Base-by-base conservation (phyloP, 106 monocot species). In the Acorus gramineus region DNA sequence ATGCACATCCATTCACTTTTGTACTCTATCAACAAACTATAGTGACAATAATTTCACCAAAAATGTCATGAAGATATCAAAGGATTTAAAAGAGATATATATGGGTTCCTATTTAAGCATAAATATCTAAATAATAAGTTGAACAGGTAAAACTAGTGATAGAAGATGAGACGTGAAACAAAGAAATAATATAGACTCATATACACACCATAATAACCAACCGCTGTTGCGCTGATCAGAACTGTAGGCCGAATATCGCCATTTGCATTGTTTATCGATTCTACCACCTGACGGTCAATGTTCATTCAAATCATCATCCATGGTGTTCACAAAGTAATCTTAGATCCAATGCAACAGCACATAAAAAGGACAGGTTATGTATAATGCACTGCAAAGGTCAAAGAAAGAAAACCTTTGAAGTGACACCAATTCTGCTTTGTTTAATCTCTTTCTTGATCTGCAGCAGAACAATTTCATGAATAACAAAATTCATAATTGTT, bases 371-470 rank as follows among this genome's bases (percentile, higher is more conserved):
- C 54, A 69, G 44, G 14, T 61, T 55, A 10, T 11, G 4, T 5
- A 28, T 28, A 28, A 28, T 28, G 28, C 28, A 28, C 28, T 28
- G 28, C 28, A 55, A 55, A 57, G 43, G 57, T 14, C 14, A 12
- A 49, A 4, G 49, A 50, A 62, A 3, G 66, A 46, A 13, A 69
- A 86, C 87, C 80, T 85, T 88, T 65, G 82, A 80, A 42, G 92
- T 93, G 61, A 75, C 73, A 48, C 70, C 65, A 2, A 77, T 65
- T 48, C 87, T 79, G 63, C 92, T 93, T 56, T 85, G 65, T 62
- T 82, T 93, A 64, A 92, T 92, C 80, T 92, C 92, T 64, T 77
- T 87, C 72, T 92, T 92, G 47, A 82, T 75, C 92, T 93, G 82
- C 13, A 74, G 12, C 9, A 45, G 12, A 56, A 70, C 9, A 74